Percentiles rank a stretch among this genome's conserved stretches.
These are phyloP conservation scores for Salvia miltiorrhiza DNA, from an alignment of 257 asterid genomes.

Conservation along the genomic window DNA sequence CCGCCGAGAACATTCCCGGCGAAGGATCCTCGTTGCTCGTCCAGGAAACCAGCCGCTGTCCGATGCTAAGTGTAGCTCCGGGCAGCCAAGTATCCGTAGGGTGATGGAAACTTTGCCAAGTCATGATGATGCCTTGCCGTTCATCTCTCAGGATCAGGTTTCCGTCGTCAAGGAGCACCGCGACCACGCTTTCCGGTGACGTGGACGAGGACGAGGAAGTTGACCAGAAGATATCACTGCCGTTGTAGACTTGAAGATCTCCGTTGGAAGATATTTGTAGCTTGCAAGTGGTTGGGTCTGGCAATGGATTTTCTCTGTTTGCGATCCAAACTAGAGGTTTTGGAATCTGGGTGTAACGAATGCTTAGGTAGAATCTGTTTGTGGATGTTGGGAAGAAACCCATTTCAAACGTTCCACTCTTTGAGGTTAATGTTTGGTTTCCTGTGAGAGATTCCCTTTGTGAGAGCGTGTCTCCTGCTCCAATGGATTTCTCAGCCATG, in stretches of 20 bases:
- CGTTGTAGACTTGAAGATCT: slow-evolving; percentile 15
- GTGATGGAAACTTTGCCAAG: slow-evolving; percentile 36
- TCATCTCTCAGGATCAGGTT: slow-evolving; percentile 30
- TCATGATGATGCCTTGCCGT: background rate
- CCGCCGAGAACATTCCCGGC: slow-evolving; percentile 32
- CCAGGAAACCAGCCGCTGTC: slow-evolving; percentile 32
- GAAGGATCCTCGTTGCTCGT: slow-evolving; percentile 30
- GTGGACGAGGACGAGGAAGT: background rate
- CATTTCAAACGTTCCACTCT: slow-evolving; percentile 29
- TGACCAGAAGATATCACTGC: slow-evolving; percentile 16
- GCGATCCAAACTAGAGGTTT: slow-evolving; percentile 30
- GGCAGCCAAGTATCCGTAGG: slow-evolving; percentile 43
- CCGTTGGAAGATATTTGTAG: slow-evolving; percentile 17
- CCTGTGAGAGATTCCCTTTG: slow-evolving; percentile 23
- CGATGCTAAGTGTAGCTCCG: slow-evolving; percentile 23
- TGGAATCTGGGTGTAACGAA: slow-evolving; percentile 26
- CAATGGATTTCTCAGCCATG: background rate
- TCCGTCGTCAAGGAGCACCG: slow-evolving; percentile 31
- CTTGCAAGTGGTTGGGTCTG: background rate
- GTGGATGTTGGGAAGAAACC: slow-evolving; percentile 28
- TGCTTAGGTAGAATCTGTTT: slow-evolving; percentile 20
- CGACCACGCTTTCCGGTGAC: slow-evolving; percentile 10
- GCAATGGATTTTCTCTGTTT: slow-evolving; percentile 22
- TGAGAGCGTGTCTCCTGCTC: slow-evolving; percentile 14
- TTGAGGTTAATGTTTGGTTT: slow-evolving; percentile 23